A percentile compares a stretch with the other conserved stretches of the same genome.
phyloP scores from a whole-genome alignment of 169 alveolate genomes.

The Perkinsus chesapeaki region DNA sequence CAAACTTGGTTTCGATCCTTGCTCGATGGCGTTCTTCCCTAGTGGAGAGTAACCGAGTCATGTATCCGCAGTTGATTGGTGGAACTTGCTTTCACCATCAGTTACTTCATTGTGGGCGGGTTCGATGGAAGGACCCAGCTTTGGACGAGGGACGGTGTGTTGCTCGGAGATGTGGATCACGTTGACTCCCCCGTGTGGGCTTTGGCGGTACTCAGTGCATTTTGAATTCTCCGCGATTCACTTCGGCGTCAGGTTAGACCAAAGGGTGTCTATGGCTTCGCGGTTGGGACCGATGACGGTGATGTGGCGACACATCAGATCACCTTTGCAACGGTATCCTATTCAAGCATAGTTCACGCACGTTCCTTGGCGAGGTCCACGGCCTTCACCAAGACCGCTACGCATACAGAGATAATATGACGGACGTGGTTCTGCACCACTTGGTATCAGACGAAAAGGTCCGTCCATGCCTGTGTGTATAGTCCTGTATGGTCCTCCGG shows the following conservation, averaged over 20 bases:
- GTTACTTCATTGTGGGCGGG: slow-evolving; percentile 68
- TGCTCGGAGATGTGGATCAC: slow-evolving; percentile 60
- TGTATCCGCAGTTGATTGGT: neutral
- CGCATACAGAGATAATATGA: slow-evolving; percentile 73
- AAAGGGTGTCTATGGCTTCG: slow-evolving; percentile 31
- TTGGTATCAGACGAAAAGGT: slow-evolving; percentile 70
- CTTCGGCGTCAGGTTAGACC: slow-evolving; percentile 15
- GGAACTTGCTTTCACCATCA: slow-evolving; percentile 17
- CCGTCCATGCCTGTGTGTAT: neutral
- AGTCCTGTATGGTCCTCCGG: neutral
- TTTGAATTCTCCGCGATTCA: too few relatives aligned
- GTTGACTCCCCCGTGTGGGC: slow-evolving; percentile 59
- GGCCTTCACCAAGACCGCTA: slow-evolving; percentile 75
- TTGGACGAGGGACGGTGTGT: slow-evolving; percentile 75
- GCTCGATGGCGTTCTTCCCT: slow-evolving; percentile 45
- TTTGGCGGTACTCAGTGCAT: slow-evolving; percentile 12
- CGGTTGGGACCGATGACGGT: slow-evolving; percentile 65
- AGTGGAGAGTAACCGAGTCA: slow-evolving; percentile 45
- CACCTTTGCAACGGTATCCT: slow-evolving; percentile 46
- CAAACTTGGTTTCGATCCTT: slow-evolving; percentile 65
- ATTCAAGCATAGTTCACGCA: neutral
- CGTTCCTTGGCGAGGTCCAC: slow-evolving; percentile 32
- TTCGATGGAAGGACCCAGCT: slow-evolving; percentile 63
- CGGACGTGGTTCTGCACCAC: slow-evolving; percentile 73
- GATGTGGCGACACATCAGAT: slow-evolving; percentile 55